These are phyloP conservation scores for Umbelopsis sp. DNA, from an alignment of 192 early-diverging fungal species.

Conservation along the genomic window DNA sequence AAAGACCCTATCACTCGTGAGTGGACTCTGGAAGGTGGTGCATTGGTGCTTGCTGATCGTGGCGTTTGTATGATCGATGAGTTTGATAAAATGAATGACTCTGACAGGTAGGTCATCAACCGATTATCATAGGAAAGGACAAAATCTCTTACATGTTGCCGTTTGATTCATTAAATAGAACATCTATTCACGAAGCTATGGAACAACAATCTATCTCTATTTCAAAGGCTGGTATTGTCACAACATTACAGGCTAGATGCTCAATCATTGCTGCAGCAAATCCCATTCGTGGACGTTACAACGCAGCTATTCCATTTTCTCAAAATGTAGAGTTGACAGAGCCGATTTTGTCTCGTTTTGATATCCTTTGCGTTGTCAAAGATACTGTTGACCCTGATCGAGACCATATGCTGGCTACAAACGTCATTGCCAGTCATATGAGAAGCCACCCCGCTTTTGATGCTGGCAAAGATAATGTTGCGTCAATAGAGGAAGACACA, in stretches of 20 bases:
- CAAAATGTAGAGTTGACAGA: slow-evolving; percentile 99
- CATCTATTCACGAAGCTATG: slow-evolving; percentile 95
- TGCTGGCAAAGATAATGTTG: slow-evolving; percentile 41
- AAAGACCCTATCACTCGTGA: slow-evolving; percentile 87
- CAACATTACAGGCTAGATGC: slow-evolving; percentile 83
- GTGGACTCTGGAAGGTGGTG: slow-evolving; percentile 91
- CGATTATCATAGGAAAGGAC: background rate
- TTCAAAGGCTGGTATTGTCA: slow-evolving; percentile 87
- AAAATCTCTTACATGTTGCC: background rate
- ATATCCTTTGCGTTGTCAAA: slow-evolving; percentile 94
- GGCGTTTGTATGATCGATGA: slow-evolving; percentile 89
- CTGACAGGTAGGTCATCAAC: slow-evolving; percentile 56
- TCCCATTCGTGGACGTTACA: slow-evolving; percentile 84
- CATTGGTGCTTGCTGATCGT: slow-evolving; percentile 84
- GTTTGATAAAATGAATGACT: slow-evolving; percentile 92
- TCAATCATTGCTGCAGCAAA: slow-evolving; percentile 83
- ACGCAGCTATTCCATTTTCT: slow-evolving; percentile 89
- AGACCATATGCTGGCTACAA: slow-evolving; percentile 89
- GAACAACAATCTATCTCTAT: slow-evolving; percentile 90
- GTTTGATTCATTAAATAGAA: slow-evolving; percentile 46
- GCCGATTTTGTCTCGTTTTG: slow-evolving; percentile 98
- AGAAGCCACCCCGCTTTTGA: slow-evolving; percentile 78
- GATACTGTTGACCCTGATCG: slow-evolving; percentile 89
- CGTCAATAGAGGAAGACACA: slow-evolving; percentile 44
- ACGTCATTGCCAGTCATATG: slow-evolving; percentile 93